phyloP scores from a whole-genome alignment of 2,329 filamentous ascomycete species.

The Atkinsonella texensis region DNA sequence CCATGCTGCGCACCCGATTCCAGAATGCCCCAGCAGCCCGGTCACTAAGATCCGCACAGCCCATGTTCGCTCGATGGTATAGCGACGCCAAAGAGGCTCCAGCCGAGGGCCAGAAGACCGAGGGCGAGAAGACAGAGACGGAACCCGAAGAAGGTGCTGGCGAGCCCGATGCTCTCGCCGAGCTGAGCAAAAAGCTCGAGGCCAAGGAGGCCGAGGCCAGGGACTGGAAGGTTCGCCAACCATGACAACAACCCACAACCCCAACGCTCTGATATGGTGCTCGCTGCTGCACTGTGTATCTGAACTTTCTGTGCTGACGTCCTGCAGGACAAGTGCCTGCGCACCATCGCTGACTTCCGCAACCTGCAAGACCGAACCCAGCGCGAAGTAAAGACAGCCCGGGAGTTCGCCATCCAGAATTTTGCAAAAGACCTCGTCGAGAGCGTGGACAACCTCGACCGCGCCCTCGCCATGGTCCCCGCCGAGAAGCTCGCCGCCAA shows the following conservation, averaged over 20 bases:
- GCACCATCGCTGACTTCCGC: conserved; percentile 89
- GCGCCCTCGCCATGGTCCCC: conserved; percentile 71
- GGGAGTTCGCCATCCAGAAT: conserved; percentile 88
- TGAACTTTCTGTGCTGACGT: neutral
- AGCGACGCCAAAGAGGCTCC: conserved; percentile 31
- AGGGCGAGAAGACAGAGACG: conserved; percentile 12
- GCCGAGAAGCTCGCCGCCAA: conserved; percentile 53
- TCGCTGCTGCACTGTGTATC: neutral
- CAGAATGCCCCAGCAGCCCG: conserved; percentile 23
- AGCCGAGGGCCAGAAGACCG: conserved; percentile 14
- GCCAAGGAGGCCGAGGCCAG: conserved; percentile 41
- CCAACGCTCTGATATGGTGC: neutral
- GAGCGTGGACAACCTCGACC: conserved; percentile 93
- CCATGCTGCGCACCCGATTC: conserved; percentile 25
- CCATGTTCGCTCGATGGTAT: conserved; percentile 31
- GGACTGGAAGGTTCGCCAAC: conserved; percentile 66
- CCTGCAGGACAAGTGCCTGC: conserved; percentile 79
- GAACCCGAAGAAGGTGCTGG: conserved; percentile 12
- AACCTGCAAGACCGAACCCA: conserved; percentile 93
- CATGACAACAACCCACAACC: neutral
- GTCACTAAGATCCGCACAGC: conserved; percentile 25
- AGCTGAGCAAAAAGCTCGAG: conserved; percentile 40
- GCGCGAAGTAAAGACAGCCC: conserved; percentile 77
- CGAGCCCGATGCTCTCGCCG: conserved; percentile 25
- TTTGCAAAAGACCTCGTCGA: conserved; percentile 95